A percentile compares a stretch with the other conserved stretches of the same genome.
Conservation (phyloP, 2,329 filamentous ascomycete genomes). For the Trichoderma cornu-damae region DNA sequence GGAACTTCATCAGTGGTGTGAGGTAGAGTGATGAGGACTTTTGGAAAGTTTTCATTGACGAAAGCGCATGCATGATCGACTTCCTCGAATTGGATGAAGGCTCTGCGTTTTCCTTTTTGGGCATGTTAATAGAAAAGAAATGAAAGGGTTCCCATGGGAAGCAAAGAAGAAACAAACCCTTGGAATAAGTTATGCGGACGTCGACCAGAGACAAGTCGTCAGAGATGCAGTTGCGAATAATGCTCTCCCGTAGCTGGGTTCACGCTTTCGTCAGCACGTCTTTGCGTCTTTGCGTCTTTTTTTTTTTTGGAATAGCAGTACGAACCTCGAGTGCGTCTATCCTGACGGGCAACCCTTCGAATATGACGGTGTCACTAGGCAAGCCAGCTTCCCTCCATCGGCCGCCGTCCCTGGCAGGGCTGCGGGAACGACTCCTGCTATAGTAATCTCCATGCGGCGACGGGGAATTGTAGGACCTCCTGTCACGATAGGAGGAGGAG, state of each 20-base stretch:
- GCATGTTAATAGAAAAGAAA: background rate
- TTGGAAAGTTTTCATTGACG: slow-evolving; percentile 41
- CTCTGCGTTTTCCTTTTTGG: slow-evolving; percentile 37
- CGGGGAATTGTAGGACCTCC: slow-evolving; percentile 22
- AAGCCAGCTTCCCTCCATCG: slow-evolving; percentile 34
- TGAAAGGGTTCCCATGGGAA: background rate
- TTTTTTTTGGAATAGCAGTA: slow-evolving; percentile 10
- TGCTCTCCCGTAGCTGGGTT: slow-evolving; percentile 34
- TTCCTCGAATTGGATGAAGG: slow-evolving; percentile 41
- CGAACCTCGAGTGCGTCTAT: slow-evolving; percentile 50
- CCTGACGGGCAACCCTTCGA: slow-evolving; percentile 49
- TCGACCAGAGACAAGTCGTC: slow-evolving; percentile 37
- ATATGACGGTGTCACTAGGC: slow-evolving; percentile 49
- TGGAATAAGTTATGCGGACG: slow-evolving; percentile 35
- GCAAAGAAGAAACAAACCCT: slow-evolving; percentile 25
- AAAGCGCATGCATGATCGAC: slow-evolving; percentile 39
- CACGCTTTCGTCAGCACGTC: background rate
- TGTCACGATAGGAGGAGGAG: slow-evolving; percentile 21
- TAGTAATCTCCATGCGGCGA: slow-evolving; percentile 27
- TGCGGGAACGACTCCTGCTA: slow-evolving; percentile 33
- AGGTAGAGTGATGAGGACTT: slow-evolving; percentile 34
- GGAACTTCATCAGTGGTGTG: slow-evolving; percentile 37
- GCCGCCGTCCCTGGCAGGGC: slow-evolving; percentile 36
- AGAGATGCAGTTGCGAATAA: slow-evolving; percentile 33
- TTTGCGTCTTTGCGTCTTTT: background rate